Evolutionary conservation across 2,329 filamentous ascomycete genomes (phyloP), one percentile per base, ranked within the genome.

Genomic region (Fusarium beomiforme): DNA sequence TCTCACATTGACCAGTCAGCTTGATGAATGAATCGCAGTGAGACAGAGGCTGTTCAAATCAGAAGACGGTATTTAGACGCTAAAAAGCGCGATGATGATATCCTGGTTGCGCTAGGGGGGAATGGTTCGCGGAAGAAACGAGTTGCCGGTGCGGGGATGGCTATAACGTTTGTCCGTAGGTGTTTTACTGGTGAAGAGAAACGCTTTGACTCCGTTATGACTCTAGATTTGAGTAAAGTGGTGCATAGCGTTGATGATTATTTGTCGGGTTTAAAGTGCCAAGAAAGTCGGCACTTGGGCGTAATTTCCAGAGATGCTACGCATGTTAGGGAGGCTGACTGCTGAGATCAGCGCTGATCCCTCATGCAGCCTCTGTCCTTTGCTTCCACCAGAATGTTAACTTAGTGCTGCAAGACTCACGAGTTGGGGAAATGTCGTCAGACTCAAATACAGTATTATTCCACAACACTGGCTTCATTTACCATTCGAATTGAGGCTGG

Each of bases 1-100:
- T 67, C 64, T 67, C 57, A 57, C 23, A 29, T 49, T 26, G 29
- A 19, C 61, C 41, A 67, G 44, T 51, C 44, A 66, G 39, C 53
- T 31, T n/a, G 31, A 13, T 23, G 31, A 43, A 59, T 37, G 57
- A 57, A 23, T 37, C 23, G 19, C n/a, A 58, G n/a, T 24, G n/a
- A 34, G 17, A 29, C 29, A 29, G 29, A 8, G 29, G 29, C 29
- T 29, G 29, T 37, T 39, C 49, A 53, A 53, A 53, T 53, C 49
- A 43, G 17, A 43, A 19, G 33, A 21, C 24, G 33, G 29, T 29
- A 29, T 29, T 29, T 29, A 29, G 8, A 29, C 58, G 58, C 58
- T 60, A 60, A 33, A 12, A 12, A 31, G 44, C 44, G 23, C 26
- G 17, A 59, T 59, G 34, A 54, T 59, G 46, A 6, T 36, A 50